Evolutionary conservation across 2,329 filamentous ascomycete species (phyloP), one percentile per base, ranked within the genome.

Genomic region (Lecanosticta acicola): DNA sequence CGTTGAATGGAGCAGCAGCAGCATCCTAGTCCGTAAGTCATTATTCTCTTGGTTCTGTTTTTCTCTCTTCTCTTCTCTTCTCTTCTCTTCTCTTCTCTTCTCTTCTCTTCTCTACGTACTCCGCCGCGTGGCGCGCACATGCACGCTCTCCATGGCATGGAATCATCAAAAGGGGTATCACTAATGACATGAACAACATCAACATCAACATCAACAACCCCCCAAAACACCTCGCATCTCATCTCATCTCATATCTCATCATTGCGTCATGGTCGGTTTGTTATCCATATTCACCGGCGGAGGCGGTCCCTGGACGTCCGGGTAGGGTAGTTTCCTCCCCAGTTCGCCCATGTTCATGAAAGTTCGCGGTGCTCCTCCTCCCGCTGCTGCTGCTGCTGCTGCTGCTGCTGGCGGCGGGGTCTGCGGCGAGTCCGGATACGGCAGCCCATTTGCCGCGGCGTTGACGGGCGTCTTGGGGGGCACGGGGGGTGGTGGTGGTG

Each of bases 271-370:
- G 17, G 47, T 48, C 35, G 91, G 91, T 66, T 96, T 96, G 56
- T 83, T 80, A 36, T 85, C 82, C 77, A 88, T 85, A 59, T 94
- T 94, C 5, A 94, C 88, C 4, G 79, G 74, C 2, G 91, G 91
- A 14, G 91, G 90, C 20, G 85, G 83, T 19, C 84, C 85, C 59
- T 94, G 85, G 37, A 81, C 83, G 39, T 29, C 69, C 0, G 91
- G 91, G 64, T 96, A 96, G 1, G 89, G 89, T 26, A 87, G 75
- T 14, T 53, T 41, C 26, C 57, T 49, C 11, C 62, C 59, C 24
- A 63, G 39, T 11, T 58, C 58, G 7, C 59, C 59, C 58, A 64
- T 62, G 26, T 66, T 57, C 56, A 58, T 59, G 29, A 63, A 64
- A 1, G 62, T 63, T 41, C 53, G 45, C 7, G 62, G 57, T 8